Base-by-base conservation (phyloP, 768 basidiomycete species). In the Jaapia argillacea region DNA sequence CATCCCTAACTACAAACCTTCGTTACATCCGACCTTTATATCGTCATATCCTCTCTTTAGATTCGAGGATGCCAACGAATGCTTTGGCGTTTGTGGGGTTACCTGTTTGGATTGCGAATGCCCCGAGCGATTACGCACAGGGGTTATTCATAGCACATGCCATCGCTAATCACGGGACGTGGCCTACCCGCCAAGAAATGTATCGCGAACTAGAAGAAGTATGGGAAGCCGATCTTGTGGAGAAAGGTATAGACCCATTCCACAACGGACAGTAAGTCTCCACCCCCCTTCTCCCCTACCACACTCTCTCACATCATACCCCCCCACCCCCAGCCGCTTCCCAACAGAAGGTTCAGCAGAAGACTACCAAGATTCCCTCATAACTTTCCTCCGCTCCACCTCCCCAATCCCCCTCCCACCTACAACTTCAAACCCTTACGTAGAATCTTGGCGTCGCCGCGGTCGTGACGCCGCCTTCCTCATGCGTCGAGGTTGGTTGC, bases 21-120 rank as follows among this genome's bases (percentile, higher is more conserved):
- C 64, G 63, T 1, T 76, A 79, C 51, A 66, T 80, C 31, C 74
- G 72, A 54, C 77, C 79, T 1, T 55, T 79, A 4, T 65, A 75
- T 52, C 54, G 60, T 22, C 72, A 77, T 54, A 68, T 78, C 21
- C 67, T 81, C 48, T 72, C 71, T 12, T 57, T 78, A 33, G 65
- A 67, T n/a, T 52, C 67, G 4, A 53, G 57, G 5, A 59, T 72
- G 42, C 77, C 76, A 1, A 54, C 66, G 2, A 74, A 67, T 28
- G 72, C 75, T 13, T 67, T 79, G 20, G 65, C 72, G 4, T 76
- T 80, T 54, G 60, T 78, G 45, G 75, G 76, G 2, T 61, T 78
- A 2, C 74, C 74, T 2, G 62, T 67, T 3, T 54, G 62, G 40
- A 67, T 72, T 27, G 58, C 66, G 4, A 74, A 72, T 54, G 71